Evolutionary conservation across 1,139 yeast species (phyloP), one percentile per base, ranked within the genome.

Genomic region (Suzukiozyma palmioleophila): DNA sequence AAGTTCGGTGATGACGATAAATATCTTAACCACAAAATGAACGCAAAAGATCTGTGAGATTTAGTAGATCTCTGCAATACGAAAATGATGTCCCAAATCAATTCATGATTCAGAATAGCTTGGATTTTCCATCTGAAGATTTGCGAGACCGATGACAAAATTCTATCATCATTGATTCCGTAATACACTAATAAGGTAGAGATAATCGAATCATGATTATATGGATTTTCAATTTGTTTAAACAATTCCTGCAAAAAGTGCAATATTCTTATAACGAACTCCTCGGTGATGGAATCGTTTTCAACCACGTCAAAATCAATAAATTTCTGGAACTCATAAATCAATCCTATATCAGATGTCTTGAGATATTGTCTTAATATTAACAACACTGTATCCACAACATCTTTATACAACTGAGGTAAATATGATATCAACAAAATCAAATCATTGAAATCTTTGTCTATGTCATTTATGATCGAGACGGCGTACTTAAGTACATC

Each of bases 11-110:
- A 46, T 31, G 47, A 50, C 32, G 54, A 59, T 39, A 82, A 60
- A 44, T 69, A 70, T 41, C 88, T 65, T 37, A 83, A 57, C 80
- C 86, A 77, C 22, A 81, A 62, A 9, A 77, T 64, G 40, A 66
- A 73, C 0, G 76, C 77, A 50, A 71, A 72, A 10, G 73, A 59
- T 25, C 52, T 60, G 43, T 69, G 73, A 26, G 58, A 51, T 38
- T 62, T 60, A 9, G 52, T 47, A 0, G 69, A 54, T 2, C 46
- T 42, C 34, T 64, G 57, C 27, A 79, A 54, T 0, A 51, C 41
- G 41, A 64, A 69, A 7, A 81, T 62, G 2, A 69, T 48, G 5
- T 60, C 49, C 86, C 86, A 81, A 2, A 75, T 49, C 8, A 58
- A 48, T 1, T 42, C 16, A 4, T 58, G 42, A 5, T 56, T 50